Base-by-base conservation (phyloP, 331 rosid genomes). In the Quercus lobata region DNA sequence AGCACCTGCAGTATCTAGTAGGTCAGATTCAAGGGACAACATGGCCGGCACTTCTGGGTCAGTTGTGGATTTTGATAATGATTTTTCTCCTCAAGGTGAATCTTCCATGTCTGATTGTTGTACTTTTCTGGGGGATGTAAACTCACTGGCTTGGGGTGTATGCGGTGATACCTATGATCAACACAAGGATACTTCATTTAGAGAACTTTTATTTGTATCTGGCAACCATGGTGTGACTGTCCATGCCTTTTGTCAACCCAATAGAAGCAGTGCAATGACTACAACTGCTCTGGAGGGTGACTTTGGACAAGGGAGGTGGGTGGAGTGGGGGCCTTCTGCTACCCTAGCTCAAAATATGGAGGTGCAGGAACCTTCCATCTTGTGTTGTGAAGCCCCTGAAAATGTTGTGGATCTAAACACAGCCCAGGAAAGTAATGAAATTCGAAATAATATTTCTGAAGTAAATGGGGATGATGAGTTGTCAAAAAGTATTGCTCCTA, bases 101-200 rank as follows among this genome's bases (percentile, higher is more conserved):
- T 81, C 79, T 81, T 81, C 90, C 75, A 71, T 79, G 71, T 87
- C 88, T 68, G 69, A 71, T 80, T 73, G 83, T 75, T 75, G 82
- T 79, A 83, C 89, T 46, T 91, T 80, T 80, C 84, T 95, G 79
- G 89, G 94, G 80, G 93, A 91, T 79, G 96, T 91, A 73, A 84
- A 80, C 80, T 93, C 99, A 57, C 83, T 91, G 81, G 92, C 96
- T 65, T 95, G 99, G 99, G 97, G 97, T 75, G 60, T 74, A 29
- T 91, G 90, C 56, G 94, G 83, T 78, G 97, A 93, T 65, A 73
- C 77, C 82, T 91, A 93, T 72, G 86, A 90, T 82, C 89, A 84
- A 76, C 96, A 90, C 76, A 76, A 78, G 74, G 89, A 88, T 82
- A 82, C 89, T 82, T 79, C 87, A 55, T 93, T 95, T 82, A 89